These are phyloP conservation scores for Simmondsia chinensis DNA, from an alignment of 148 eudicot genomes.

Conservation along the genomic window DNA sequence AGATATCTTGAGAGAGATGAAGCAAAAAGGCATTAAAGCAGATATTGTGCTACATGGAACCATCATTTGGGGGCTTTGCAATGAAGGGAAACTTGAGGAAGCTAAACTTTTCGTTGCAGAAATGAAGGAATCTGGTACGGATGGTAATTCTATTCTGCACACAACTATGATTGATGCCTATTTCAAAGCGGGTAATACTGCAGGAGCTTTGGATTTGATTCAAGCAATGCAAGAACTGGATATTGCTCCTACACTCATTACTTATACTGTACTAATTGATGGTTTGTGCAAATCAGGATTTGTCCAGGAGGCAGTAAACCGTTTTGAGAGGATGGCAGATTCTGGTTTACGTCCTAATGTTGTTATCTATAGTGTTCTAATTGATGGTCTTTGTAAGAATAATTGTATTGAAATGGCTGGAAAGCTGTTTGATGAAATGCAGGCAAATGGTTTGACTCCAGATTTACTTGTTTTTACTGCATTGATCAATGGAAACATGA, in stretches of 20 bases:
- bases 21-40: slow-evolving; percentile 30
- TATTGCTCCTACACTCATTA: slow-evolving; percentile 49
- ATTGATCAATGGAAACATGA: slow-evolving; percentile 65
- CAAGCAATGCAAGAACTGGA: slow-evolving; percentile 59
- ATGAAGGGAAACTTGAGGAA: slow-evolving; percentile 52
- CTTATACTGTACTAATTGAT: slow-evolving; percentile 60
- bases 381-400: slow-evolving; percentile 75
- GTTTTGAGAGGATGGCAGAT: slow-evolving; percentile 37
- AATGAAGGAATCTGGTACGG: slow-evolving; percentile 56
- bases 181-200: slow-evolving; percentile 42
- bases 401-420: slow-evolving; percentile 45
- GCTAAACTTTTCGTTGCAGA: slow-evolving; percentile 40
- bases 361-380: slow-evolving; percentile 63
- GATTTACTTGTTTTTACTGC: slow-evolving; percentile 76
- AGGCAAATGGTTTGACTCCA: slow-evolving; percentile 56
- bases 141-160: slow-evolving; percentile 40
- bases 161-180: slow-evolving; percentile 61
- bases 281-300: slow-evolving; percentile 77
- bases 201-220: slow-evolving; percentile 47
- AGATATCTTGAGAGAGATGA: slow-evolving; percentile 44
- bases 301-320: slow-evolving; percentile 52
- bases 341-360: slow-evolving; percentile 56
- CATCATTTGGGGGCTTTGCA: slow-evolving; percentile 74
- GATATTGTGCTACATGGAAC: slow-evolving; percentile 61
- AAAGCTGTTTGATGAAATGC: slow-evolving; percentile 63